A percentile compares a stretch with the other conserved stretches of the same genome.
Evolutionary conservation across 345 rosid genomes (phyloP).

Genomic region (Lepidium didymum): DNA sequence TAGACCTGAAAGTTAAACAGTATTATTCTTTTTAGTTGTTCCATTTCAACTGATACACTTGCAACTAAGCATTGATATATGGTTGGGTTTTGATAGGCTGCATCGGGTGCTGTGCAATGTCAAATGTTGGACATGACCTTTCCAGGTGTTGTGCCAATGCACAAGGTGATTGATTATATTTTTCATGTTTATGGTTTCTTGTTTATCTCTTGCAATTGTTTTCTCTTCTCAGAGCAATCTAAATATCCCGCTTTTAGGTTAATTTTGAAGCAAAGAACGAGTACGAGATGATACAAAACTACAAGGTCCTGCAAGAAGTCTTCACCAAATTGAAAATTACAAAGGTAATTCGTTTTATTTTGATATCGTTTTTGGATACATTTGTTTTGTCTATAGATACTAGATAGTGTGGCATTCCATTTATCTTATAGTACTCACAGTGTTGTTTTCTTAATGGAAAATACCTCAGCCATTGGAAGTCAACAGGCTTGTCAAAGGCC

Average conservation of each 20-base stretch:
- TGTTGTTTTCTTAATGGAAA: not conserved
- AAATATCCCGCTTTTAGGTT: constrained; percentile 40
- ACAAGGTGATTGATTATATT: constrained; percentile 49
- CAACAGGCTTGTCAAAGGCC: constrained; percentile 81
- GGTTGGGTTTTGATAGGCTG: constrained; percentile 44
- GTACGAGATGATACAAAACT: constrained; percentile 94
- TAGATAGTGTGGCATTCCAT: not conserved
- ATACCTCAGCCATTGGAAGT: constrained; percentile 80
- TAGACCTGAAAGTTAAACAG: not conserved
- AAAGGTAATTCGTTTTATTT: constrained; percentile 38
- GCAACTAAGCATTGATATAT: not conserved
- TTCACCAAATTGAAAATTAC: constrained; percentile 91
- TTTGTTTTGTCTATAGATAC: not conserved
- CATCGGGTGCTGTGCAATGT: constrained; percentile 98
- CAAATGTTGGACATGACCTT: constrained; percentile 95
- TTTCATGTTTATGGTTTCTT: not conserved
- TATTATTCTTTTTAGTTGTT: not conserved
- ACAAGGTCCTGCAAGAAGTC: constrained; percentile 92
- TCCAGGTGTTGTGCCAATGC: constrained; percentile 98
- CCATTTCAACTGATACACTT: not conserved
- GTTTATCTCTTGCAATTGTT: not conserved
- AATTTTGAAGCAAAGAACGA: constrained; percentile 95
- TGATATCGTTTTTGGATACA: not conserved
- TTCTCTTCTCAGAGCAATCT: not conserved
- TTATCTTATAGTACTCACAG: not conserved